Conservation (phyloP, 2,329 filamentous ascomycete species). For the Fusarium albidum region DNA sequence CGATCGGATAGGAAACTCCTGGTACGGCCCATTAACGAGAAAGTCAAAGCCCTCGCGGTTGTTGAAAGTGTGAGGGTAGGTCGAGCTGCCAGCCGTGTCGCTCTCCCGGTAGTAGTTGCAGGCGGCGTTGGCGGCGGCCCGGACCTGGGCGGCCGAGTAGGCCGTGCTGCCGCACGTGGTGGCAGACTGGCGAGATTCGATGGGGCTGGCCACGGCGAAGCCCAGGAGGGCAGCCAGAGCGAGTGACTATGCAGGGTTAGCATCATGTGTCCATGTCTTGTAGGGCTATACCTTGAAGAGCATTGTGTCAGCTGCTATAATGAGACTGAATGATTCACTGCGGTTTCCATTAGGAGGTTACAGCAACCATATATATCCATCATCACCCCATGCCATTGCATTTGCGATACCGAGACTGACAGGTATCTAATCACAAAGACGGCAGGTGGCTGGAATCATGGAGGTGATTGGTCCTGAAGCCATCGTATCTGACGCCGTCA, state of each 20-base stretch:
- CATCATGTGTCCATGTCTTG: background rate
- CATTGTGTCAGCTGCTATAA: slow-evolving; percentile 25
- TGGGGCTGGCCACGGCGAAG: slow-evolving; percentile 40
- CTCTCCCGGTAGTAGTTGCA: slow-evolving; percentile 36
- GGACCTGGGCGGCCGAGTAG: slow-evolving; percentile 41
- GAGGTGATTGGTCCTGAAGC: slow-evolving; percentile 22
- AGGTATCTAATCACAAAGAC: background rate
- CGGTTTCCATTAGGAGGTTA: background rate
- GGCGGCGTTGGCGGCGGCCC: slow-evolving; percentile 40
- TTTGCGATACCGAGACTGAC: slow-evolving; percentile 17
- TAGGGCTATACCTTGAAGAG: slow-evolving; percentile 29
- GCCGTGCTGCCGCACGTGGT: slow-evolving; percentile 43
- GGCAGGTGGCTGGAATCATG: slow-evolving; percentile 21
- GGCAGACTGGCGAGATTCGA: slow-evolving; percentile 34
- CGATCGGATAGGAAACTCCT: slow-evolving; percentile 49
- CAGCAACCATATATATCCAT: background rate
- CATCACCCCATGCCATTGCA: background rate
- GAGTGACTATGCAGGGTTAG: slow-evolving; percentile 25
- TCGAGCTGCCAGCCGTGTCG: slow-evolving; percentile 40
- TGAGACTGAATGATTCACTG: background rate
- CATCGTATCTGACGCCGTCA: background rate
- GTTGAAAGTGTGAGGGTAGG: slow-evolving; percentile 50
- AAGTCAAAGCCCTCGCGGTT: slow-evolving; percentile 51
- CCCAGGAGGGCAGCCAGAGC: slow-evolving; percentile 40
- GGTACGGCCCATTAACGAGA: slow-evolving; percentile 44